A percentile compares a stretch with the other conserved stretches of the same genome.
These are phyloP conservation scores for Yarrowia keelungensis DNA, from an alignment of 805 yeast species.

Conservation along the genomic window DNA sequence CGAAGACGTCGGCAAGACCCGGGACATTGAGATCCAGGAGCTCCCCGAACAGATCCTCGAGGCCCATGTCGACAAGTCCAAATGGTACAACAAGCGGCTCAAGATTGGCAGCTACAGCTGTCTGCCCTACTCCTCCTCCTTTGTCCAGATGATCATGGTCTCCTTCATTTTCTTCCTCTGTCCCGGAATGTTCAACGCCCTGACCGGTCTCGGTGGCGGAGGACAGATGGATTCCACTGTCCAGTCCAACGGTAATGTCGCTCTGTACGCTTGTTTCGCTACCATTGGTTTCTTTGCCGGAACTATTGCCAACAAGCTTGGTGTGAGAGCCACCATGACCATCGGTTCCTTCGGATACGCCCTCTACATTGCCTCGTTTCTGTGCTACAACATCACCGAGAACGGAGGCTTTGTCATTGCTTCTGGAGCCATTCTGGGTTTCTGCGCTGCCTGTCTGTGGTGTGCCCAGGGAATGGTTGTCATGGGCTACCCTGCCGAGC, in stretches of 20 bases:
- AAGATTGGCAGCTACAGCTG: slow-evolving; percentile 9
- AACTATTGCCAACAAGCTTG: slow-evolving; percentile 59
- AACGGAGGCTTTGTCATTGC: slow-evolving; percentile 62
- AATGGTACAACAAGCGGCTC: slow-evolving; percentile 28
- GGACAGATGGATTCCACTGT: slow-evolving; percentile 50
- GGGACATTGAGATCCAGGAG: slow-evolving; percentile 18
- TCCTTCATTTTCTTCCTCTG: slow-evolving; percentile 58
- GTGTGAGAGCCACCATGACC: slow-evolving; percentile 53
- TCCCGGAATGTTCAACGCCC: slow-evolving; percentile 62
- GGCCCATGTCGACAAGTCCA: slow-evolving; percentile 25
- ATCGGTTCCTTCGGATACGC: slow-evolving; percentile 59
- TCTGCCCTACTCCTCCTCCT: slow-evolving; percentile 30
- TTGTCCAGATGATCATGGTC: slow-evolving; percentile 56
- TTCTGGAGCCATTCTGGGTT: slow-evolving; percentile 64
- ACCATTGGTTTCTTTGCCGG: slow-evolving; percentile 66
- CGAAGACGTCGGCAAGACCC: slow-evolving; percentile 18
- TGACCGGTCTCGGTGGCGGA: slow-evolving; percentile 59
- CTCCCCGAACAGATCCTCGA: slow-evolving; percentile 21
- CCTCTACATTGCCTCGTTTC: slow-evolving; percentile 56
- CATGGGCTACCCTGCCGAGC: slow-evolving; percentile 64
- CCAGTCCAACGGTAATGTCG: slow-evolving; percentile 59
- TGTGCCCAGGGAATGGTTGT: slow-evolving; percentile 65
- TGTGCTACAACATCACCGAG: slow-evolving; percentile 54
- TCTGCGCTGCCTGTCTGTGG: slow-evolving; percentile 64
- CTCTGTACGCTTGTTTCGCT: slow-evolving; percentile 63